Conservation (phyloP, 2,329 filamentous ascomycete genomes). For the Penicillium hordei region DNA sequence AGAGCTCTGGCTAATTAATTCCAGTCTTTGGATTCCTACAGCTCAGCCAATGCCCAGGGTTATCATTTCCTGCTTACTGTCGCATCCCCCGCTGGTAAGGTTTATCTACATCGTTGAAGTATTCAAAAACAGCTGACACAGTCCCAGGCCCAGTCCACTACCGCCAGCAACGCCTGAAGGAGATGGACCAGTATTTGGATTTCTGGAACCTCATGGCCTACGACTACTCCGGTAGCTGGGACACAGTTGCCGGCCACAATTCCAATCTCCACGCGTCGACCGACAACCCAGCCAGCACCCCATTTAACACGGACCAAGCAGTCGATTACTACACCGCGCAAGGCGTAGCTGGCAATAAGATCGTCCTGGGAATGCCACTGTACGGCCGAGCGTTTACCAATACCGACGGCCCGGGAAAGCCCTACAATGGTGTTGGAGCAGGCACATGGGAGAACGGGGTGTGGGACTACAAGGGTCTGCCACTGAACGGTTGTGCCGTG, state of each 20-base stretch:
- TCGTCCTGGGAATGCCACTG: slow-evolving; percentile 89
- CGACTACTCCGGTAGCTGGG: slow-evolving; percentile 83
- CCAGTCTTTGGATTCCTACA: slow-evolving; percentile 45
- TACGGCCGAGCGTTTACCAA: slow-evolving; percentile 82
- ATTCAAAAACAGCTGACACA: neutral
- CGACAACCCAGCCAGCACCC: slow-evolving; percentile 63
- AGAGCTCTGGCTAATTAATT: neutral
- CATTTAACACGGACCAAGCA: slow-evolving; percentile 72
- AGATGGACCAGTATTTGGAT: slow-evolving; percentile 51
- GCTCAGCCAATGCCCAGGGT: slow-evolving; percentile 37
- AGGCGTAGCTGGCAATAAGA: slow-evolving; percentile 66
- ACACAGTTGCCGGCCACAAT: slow-evolving; percentile 69
- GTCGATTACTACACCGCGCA: slow-evolving; percentile 66
- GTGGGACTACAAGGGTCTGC: slow-evolving; percentile 85
- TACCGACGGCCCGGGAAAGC: slow-evolving; percentile 70
- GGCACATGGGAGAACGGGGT: slow-evolving; percentile 84
- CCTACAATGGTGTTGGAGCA: slow-evolving; percentile 66
- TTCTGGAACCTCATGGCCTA: slow-evolving; percentile 73
- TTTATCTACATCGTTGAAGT: neutral
- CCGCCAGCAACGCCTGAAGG: slow-evolving; percentile 42
- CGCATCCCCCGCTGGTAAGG: slow-evolving; percentile 46
- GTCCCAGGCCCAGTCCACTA: slow-evolving; percentile 47
- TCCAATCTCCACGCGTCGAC: slow-evolving; percentile 69
- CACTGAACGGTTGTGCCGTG: slow-evolving; percentile 64
- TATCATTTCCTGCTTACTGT: slow-evolving; percentile 49